Percentiles rank a stretch among this genome's conserved stretches.
Evolutionary conservation across 2,329 filamentous ascomycete genomes (phyloP).

Genomic region (Sodiomyces alkalinus): DNA sequence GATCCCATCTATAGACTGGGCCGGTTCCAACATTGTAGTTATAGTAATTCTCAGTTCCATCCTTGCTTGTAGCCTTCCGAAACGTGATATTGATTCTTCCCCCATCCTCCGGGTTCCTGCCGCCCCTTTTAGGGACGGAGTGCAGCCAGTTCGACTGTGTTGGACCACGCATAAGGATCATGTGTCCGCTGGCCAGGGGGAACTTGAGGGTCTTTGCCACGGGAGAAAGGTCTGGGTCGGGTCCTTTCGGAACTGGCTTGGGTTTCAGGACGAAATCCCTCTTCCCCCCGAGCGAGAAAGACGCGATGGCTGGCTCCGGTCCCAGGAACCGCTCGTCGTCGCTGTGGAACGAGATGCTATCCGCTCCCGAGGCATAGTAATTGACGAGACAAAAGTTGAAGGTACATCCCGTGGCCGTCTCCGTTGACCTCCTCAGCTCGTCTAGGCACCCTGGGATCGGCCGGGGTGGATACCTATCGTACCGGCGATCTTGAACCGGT

Average conservation of each 20-base stretch:
- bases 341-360: constrained; percentile 67
- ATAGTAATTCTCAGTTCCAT: constrained; percentile 71
- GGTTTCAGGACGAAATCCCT: constrained; percentile 71
- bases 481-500: constrained; percentile 35
- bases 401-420: constrained; percentile 46
- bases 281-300: constrained; percentile 55
- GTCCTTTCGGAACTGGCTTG: constrained; percentile 37
- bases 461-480: constrained; percentile 41
- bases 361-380: constrained; percentile 63
- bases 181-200: constrained; percentile 51
- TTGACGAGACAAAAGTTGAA: constrained; percentile 76
- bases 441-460: constrained; percentile 59
- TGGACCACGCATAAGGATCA: constrained; percentile 61
- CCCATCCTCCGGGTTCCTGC: constrained; percentile 44
- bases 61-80: constrained; percentile 52
- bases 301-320: constrained; percentile 53
- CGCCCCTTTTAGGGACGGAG: constrained; percentile 59
- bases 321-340: constrained; percentile 71
- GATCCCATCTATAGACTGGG: constrained; percentile 53
- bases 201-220: constrained; percentile 28
- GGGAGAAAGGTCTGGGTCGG: constrained; percentile 3
- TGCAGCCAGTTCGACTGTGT: constrained; percentile 71
- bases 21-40: constrained; percentile 67
- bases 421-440: constrained; percentile 43
- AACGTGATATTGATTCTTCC: constrained; percentile 68